Evolutionary conservation across 2,329 filamentous ascomycete species (phyloP).

Genomic region (Metarhizium brunneum): DNA sequence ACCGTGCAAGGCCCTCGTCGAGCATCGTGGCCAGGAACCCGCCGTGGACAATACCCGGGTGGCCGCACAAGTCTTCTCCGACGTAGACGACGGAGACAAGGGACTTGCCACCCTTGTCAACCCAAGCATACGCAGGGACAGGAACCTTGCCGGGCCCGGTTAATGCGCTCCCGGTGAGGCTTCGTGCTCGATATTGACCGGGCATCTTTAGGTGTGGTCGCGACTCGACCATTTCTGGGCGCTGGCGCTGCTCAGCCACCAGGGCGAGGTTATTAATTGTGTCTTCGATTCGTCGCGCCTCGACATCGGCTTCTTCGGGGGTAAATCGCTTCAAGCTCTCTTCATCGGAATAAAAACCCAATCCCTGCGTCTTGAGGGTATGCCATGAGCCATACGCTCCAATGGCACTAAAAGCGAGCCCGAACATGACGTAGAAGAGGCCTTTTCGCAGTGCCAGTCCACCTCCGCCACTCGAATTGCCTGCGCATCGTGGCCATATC

Average conservation of each 20-base stretch:
- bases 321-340: slow-evolving; percentile 62
- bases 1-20: slow-evolving; percentile 81
- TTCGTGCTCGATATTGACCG: slow-evolving; percentile 55
- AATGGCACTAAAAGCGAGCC: slow-evolving; percentile 18
- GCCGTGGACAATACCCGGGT: slow-evolving; percentile 85
- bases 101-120: slow-evolving; percentile 58
- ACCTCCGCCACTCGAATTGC: not conserved
- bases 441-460: slow-evolving; percentile 11
- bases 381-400: slow-evolving; percentile 28
- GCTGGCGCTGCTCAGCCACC: slow-evolving; percentile 55
- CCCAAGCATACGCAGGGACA: slow-evolving; percentile 74
- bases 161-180: slow-evolving; percentile 74
- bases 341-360: slow-evolving; percentile 46
- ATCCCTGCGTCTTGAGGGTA: slow-evolving; percentile 22
- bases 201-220: slow-evolving; percentile 86
- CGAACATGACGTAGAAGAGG: slow-evolving; percentile 18
- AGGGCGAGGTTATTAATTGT: slow-evolving; percentile 69
- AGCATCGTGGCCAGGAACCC: slow-evolving; percentile 86
- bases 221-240: slow-evolving; percentile 61
- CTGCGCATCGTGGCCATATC: not conserved
- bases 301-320: slow-evolving; percentile 38
- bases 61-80: slow-evolving; percentile 73
- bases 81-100: slow-evolving; percentile 68
- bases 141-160: slow-evolving; percentile 65
- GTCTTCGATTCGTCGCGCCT: slow-evolving; percentile 54